These are phyloP conservation scores for Daldinia bambusicola DNA, from an alignment of 495 filamentous ascomycete genomes.

Conservation along the genomic window DNA sequence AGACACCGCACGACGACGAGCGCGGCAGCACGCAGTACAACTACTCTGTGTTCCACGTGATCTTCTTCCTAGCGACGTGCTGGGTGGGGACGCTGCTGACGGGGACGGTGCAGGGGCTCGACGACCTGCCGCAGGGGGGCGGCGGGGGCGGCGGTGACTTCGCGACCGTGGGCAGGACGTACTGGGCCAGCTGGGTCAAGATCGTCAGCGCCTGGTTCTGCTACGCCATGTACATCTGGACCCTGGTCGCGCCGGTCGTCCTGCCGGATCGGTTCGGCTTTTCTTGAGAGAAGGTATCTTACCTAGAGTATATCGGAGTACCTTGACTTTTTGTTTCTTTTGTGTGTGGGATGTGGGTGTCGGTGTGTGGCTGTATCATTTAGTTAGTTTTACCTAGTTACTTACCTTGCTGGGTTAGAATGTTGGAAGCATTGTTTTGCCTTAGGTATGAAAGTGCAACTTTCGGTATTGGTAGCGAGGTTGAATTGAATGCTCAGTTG, in stretches of 20 bases:
- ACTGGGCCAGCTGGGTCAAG: constrained; percentile 99
- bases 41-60: constrained; percentile 96
- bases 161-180: constrained; percentile 89
- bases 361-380: too few relatives aligned
- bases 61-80: constrained; percentile 94
- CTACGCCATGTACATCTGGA: constrained; percentile 95
- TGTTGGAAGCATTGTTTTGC: constrained; percentile 1
- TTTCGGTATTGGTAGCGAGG: too few relatives aligned
- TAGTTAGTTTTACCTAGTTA: neutral
- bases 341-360: too few relatives aligned
- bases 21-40: constrained; percentile 90
- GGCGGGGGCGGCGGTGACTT: constrained; percentile 85
- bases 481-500: too few relatives aligned
- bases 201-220: constrained; percentile 98
- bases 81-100: constrained; percentile 96
- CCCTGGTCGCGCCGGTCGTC: constrained; percentile 83
- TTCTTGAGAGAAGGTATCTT: constrained; percentile 34
- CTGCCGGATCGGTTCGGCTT: constrained; percentile 86
- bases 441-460: too few relatives aligned
- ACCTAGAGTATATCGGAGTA: too few relatives aligned
- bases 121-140: constrained; percentile 58
- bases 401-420: neutral
- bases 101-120: constrained; percentile 71
- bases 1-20: constrained; percentile 83
- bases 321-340: too few relatives aligned